Percentiles rank a stretch among this genome's conserved stretches.
Evolutionary conservation across 331 rosid genomes (phyloP).

Genomic region (Telfairia occidentalis): DNA sequence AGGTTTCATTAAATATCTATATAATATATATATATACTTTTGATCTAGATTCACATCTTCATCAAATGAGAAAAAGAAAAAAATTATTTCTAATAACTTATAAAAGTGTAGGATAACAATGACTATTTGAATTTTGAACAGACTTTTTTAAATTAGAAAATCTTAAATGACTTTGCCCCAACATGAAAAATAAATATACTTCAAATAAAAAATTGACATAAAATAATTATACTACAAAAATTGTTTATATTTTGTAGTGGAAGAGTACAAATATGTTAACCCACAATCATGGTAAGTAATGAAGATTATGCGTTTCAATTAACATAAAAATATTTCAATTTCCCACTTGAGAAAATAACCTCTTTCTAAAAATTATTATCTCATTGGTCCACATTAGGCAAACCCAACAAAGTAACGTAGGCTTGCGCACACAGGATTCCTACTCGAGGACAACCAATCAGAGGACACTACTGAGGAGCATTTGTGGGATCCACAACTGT

Average conservation of each 20-base stretch:
- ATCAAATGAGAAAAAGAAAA: neutral
- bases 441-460: neutral
- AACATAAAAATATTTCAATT: neutral
- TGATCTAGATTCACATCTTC: neutral
- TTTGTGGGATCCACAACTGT: neutral
- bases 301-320: neutral
- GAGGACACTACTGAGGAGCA: neutral
- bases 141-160: neutral
- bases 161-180: neutral
- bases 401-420: neutral
- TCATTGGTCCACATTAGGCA: neutral
- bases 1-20: neutral
- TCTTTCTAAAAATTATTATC: neutral
- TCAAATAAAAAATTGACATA: neutral
- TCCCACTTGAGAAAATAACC: neutral
- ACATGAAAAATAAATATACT: neutral
- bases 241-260: neutral
- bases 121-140: neutral
- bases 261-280: neutral
- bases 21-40: neutral
- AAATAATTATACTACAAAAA: neutral
- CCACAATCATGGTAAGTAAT: neutral
- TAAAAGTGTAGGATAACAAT: neutral
- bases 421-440: neutral
- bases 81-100: neutral